phyloP scores from a whole-genome alignment of 208 protist species.

The Angomonas ambiguus region DNA sequence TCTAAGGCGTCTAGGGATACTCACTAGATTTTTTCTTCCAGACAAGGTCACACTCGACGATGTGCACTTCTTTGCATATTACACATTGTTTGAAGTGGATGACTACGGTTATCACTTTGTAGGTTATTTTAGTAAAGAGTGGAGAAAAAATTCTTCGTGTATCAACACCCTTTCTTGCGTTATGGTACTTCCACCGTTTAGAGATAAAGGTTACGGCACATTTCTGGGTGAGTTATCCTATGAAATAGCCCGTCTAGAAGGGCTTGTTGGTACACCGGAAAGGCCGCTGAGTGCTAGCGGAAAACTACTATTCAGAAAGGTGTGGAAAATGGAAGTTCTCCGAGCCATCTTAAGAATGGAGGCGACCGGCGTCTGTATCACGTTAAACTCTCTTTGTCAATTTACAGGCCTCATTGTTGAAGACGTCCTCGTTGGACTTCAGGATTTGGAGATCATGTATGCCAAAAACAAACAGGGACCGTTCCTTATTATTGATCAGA shows the following conservation, averaged over 20 bases:
- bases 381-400: slow-evolving; percentile 48
- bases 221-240: slow-evolving; percentile 67
- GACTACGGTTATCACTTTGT: slow-evolving; percentile 72
- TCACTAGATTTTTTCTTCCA: slow-evolving; percentile 55
- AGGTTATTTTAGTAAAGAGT: slow-evolving; percentile 78
- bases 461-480: slow-evolving; percentile 39
- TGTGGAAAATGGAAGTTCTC: slow-evolving; percentile 56
- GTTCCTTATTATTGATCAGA: slow-evolving; percentile 19
- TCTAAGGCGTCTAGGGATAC: slow-evolving; percentile 39
- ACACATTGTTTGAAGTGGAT: slow-evolving; percentile 61
- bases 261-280: slow-evolving; percentile 55
- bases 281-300: slow-evolving; percentile 54
- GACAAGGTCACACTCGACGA: slow-evolving; percentile 77
- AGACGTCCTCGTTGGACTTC: slow-evolving; percentile 51
- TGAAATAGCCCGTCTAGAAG: slow-evolving; percentile 56
- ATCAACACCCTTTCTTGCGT: slow-evolving; percentile 77
- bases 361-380: slow-evolving; percentile 28
- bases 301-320: slow-evolving; percentile 55
- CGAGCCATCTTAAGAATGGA: slow-evolving; percentile 42
- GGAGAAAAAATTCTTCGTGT: slow-evolving; percentile 43
- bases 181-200: slow-evolving; percentile 65
- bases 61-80: slow-evolving; percentile 72
- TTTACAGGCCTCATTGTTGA: slow-evolving; percentile 58
- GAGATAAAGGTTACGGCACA: slow-evolving; percentile 58
- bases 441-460: slow-evolving; percentile 50